A percentile compares a stretch with the other conserved stretches of the same genome.
Evolutionary conservation across 2,329 filamentous ascomycete genomes (phyloP).

Genomic region (Trichoderma koningii): DNA sequence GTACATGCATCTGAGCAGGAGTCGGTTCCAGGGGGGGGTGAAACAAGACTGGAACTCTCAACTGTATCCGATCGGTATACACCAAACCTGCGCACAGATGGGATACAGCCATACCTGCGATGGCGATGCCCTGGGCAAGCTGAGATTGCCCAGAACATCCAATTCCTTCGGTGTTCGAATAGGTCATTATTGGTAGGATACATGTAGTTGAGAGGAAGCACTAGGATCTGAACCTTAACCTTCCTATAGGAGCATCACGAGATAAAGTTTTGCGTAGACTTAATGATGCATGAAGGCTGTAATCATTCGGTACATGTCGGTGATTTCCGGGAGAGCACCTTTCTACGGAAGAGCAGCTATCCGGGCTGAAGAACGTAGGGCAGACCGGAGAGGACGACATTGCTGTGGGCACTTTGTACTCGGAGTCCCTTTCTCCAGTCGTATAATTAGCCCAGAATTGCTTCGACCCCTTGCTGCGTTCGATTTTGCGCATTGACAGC

Average conservation of each 20-base stretch:
- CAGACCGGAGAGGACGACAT: not conserved
- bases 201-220: not conserved
- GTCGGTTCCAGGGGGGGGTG: slow-evolving; percentile 10
- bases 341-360: not conserved
- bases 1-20: slow-evolving; percentile 9
- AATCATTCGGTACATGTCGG: slow-evolving; percentile 11
- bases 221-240: not conserved
- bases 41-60: slow-evolving; percentile 11
- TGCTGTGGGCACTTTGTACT: not conserved
- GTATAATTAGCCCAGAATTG: not conserved
- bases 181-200: not conserved
- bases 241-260: not conserved
- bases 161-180: not conserved
- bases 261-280: not conserved
- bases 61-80: not conserved
- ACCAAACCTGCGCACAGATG: not conserved
- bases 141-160: no score
- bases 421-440: no score
- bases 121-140: no score
- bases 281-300: slow-evolving; percentile 1
- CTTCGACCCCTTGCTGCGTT: not conserved
- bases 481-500: slow-evolving; percentile 9
- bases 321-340: slow-evolving; percentile 16
- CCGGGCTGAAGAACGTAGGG: slow-evolving; percentile 3
- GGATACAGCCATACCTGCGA: not conserved